Evolutionary conservation across 1,284 basidiomycete species (phyloP).

Genomic region (Schizophyllum amplum): DNA sequence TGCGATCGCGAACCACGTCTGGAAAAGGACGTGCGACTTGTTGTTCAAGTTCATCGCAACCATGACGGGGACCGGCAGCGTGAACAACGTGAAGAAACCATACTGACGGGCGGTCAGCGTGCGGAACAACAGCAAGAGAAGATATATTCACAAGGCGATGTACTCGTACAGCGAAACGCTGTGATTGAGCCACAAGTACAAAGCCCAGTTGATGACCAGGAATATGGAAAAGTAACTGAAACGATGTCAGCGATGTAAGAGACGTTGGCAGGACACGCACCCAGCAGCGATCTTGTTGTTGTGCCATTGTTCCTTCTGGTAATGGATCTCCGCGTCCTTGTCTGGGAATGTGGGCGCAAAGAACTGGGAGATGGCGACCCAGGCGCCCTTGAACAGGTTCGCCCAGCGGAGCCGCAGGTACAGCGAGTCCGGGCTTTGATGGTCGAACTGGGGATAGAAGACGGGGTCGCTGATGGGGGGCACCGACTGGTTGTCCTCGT

Average conservation of each 20-base stretch:
- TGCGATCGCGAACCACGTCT: slow-evolving; percentile 21
- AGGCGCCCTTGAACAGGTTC: not conserved
- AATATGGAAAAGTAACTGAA: slow-evolving; percentile 4
- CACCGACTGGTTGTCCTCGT: not conserved
- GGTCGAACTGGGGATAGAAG: not conserved
- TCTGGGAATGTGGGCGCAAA: slow-evolving; percentile 18
- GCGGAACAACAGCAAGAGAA: not conserved
- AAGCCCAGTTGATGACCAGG: slow-evolving; percentile 20
- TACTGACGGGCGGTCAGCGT: slow-evolving; percentile 9
- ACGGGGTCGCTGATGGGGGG: not conserved
- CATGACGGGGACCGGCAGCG: slow-evolving; percentile 28
- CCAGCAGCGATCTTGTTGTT: slow-evolving; percentile 18
- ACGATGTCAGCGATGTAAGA: not conserved
- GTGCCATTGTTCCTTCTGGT: slow-evolving; percentile 19
- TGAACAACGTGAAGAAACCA: slow-evolving; percentile 20
- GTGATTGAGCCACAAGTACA: slow-evolving; percentile 20
- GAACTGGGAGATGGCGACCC: slow-evolving; percentile 10
- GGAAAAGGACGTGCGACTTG: slow-evolving; percentile 22
- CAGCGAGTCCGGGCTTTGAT: not conserved
- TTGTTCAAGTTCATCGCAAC: slow-evolving; percentile 27
- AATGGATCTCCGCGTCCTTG: slow-evolving; percentile 11
- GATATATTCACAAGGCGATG: slow-evolving; percentile 13
- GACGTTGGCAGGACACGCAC: slow-evolving; percentile 10
- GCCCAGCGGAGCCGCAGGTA: not conserved
- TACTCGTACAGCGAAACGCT: slow-evolving; percentile 12